Conservation (phyloP, 2,329 filamentous ascomycete genomes). For the Moelleriella libera region DNA sequence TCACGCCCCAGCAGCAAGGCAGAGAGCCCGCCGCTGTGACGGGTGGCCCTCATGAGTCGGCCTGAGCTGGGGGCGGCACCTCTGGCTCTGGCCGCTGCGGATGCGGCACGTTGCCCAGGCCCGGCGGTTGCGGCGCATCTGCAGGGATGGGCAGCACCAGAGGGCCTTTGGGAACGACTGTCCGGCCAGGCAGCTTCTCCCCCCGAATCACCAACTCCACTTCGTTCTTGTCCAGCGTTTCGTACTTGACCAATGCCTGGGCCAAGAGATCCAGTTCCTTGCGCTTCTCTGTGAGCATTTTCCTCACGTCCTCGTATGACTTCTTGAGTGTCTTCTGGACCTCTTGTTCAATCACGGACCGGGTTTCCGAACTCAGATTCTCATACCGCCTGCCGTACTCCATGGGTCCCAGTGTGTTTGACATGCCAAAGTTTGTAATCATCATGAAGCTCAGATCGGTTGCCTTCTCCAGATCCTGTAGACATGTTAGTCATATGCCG, state of each 20-base stretch:
- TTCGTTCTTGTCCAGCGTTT: slow-evolving; percentile 79
- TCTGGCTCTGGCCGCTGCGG: slow-evolving; percentile 16
- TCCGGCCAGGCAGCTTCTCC: slow-evolving; percentile 61
- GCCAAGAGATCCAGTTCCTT: slow-evolving; percentile 80
- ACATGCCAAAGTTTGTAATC: slow-evolving; percentile 86
- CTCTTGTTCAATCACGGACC: slow-evolving; percentile 74
- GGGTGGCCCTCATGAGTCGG: slow-evolving; percentile 11
- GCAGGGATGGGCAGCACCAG: slow-evolving; percentile 22
- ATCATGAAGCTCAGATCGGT: slow-evolving; percentile 75
- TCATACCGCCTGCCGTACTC: slow-evolving; percentile 74
- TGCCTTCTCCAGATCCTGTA: slow-evolving; percentile 67
- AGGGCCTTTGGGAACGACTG: slow-evolving; percentile 37
- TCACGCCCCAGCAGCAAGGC: not conserved
- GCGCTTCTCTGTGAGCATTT: slow-evolving; percentile 59
- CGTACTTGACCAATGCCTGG: slow-evolving; percentile 82
- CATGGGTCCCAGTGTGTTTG: slow-evolving; percentile 72
- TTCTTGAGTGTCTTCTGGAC: slow-evolving; percentile 77
- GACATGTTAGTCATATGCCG: not conserved
- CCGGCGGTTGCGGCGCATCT: slow-evolving; percentile 18
- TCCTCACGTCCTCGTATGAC: slow-evolving; percentile 58
- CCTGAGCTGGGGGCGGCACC: slow-evolving; percentile 17
- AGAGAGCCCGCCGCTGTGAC: not conserved
- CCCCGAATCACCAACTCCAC: slow-evolving; percentile 83
- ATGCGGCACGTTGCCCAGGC: slow-evolving; percentile 18
- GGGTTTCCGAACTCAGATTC: slow-evolving; percentile 71